Evolutionary conservation across 2,329 filamentous ascomycete species (phyloP).

Genomic region (Verruconis gallopava): DNA sequence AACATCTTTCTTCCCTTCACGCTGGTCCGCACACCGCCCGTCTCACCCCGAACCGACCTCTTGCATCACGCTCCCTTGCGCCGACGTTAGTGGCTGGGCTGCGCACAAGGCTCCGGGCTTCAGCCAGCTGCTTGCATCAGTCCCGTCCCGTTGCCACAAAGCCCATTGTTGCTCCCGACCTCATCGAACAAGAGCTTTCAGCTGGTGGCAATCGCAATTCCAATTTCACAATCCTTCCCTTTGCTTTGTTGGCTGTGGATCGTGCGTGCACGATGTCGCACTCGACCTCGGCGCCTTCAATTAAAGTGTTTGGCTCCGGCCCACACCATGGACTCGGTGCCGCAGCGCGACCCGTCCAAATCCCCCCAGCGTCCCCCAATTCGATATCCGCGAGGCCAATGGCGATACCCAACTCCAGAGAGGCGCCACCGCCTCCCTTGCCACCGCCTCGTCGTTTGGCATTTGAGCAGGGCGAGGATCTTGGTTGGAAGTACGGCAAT

Average conservation of each 20-base stretch:
- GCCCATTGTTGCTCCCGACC: no score
- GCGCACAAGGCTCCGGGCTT: no score
- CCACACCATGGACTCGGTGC: slow-evolving; percentile 8
- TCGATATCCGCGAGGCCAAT: slow-evolving; percentile 37
- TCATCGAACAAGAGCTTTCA: no score
- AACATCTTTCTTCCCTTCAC: no score
- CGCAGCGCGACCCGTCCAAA: no score
- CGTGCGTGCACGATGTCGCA: no score
- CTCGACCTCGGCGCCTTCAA: slow-evolving; percentile 5
- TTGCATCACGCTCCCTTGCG: neutral
- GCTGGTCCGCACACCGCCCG: no score
- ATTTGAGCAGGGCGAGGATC: slow-evolving; percentile 43
- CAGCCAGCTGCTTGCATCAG: neutral
- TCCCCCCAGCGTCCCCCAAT: slow-evolving; percentile 11
- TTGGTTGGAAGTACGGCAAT: slow-evolving; percentile 52
- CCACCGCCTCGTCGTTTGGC: slow-evolving; percentile 50
- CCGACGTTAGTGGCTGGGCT: no score
- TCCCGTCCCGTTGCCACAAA: no score
- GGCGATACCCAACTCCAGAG: slow-evolving; percentile 47
- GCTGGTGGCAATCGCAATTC: neutral
- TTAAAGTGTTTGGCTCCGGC: slow-evolving; percentile 7
- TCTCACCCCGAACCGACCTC: neutral
- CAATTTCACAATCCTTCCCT: neutral
- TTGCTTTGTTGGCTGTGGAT: no score
- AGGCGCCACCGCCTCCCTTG: slow-evolving; percentile 46